Evolutionary conservation across 2,329 filamentous ascomycete genomes (phyloP).

Genomic region (Talaromyces verruculosus): DNA sequence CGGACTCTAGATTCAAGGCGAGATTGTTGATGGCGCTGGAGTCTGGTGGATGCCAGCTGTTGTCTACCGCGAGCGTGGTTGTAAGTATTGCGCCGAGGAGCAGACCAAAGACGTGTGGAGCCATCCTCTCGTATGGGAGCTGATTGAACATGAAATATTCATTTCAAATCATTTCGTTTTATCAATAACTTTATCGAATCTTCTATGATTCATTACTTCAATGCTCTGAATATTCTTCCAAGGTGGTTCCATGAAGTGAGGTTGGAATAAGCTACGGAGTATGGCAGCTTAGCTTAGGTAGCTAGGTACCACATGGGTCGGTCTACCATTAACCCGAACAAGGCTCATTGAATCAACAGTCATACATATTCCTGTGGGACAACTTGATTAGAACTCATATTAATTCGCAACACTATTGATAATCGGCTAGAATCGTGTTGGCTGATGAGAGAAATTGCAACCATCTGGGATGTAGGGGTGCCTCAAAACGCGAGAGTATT

Average conservation of each 20-base stretch:
- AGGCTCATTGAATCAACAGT: background rate
- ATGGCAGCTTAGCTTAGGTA: background rate
- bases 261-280: background rate
- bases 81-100: background rate
- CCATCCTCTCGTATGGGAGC: background rate
- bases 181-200: background rate
- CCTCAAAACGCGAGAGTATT: background rate
- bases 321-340: background rate
- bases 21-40: slow-evolving; percentile 62
- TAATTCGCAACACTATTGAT: background rate
- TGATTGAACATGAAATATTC: background rate
- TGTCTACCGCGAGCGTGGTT: slow-evolving; percentile 34
- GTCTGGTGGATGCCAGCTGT: slow-evolving; percentile 60
- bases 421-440: background rate
- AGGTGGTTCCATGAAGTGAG: background rate
- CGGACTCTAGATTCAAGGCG: slow-evolving; percentile 54
- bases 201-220: background rate
- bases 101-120: background rate
- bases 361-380: background rate
- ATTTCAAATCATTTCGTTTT: background rate
- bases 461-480: background rate
- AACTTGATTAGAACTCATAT: background rate
- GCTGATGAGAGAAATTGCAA: background rate
- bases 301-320: background rate
- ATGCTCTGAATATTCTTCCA: background rate